Conservation (phyloP, 2,329 filamentous ascomycete genomes). For the Coniochaeta hoffmannii region DNA sequence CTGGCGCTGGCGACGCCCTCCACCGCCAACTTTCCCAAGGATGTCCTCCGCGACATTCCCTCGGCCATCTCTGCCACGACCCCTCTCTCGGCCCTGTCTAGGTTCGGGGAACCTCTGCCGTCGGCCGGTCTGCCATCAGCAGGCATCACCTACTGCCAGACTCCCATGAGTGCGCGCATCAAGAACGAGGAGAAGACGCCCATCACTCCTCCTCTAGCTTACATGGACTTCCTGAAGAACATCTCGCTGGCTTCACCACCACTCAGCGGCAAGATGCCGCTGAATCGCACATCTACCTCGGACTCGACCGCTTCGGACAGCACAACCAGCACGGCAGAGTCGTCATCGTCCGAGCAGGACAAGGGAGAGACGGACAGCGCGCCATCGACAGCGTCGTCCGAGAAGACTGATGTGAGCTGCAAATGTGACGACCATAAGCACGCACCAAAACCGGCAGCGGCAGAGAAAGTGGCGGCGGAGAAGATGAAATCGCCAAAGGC, state of each 20-base stretch:
- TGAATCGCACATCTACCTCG: constrained; percentile 17
- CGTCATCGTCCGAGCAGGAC: constrained; percentile 28
- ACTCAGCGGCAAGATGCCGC: constrained; percentile 17
- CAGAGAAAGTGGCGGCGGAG: neutral
- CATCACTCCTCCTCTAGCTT: constrained; percentile 83
- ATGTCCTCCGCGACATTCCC: constrained; percentile 36
- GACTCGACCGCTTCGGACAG: constrained; percentile 9
- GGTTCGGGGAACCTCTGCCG: constrained; percentile 29
- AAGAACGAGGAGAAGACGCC: constrained; percentile 73
- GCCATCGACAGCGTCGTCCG: constrained; percentile 50
- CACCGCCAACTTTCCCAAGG: constrained; percentile 50
- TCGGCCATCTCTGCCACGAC: constrained; percentile 54
- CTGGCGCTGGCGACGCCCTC: constrained; percentile 56
- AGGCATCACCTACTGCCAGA: constrained; percentile 22
- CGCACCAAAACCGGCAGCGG: constrained; percentile 34
- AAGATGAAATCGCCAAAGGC: neutral
- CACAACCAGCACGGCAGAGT: constrained; percentile 40
- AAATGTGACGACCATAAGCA: constrained; percentile 41
- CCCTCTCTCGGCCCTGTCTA: constrained; percentile 49
- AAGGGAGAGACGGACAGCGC: constrained; percentile 24
- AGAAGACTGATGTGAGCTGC: constrained; percentile 45
- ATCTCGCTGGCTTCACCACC: constrained; percentile 53
- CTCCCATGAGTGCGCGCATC: constrained; percentile 44
- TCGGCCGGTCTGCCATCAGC: constrained; percentile 32
- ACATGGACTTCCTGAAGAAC: constrained; percentile 86